phyloP scores from a whole-genome alignment of 2,329 filamentous ascomycete genomes.

The Stemphylium lycopersici region DNA sequence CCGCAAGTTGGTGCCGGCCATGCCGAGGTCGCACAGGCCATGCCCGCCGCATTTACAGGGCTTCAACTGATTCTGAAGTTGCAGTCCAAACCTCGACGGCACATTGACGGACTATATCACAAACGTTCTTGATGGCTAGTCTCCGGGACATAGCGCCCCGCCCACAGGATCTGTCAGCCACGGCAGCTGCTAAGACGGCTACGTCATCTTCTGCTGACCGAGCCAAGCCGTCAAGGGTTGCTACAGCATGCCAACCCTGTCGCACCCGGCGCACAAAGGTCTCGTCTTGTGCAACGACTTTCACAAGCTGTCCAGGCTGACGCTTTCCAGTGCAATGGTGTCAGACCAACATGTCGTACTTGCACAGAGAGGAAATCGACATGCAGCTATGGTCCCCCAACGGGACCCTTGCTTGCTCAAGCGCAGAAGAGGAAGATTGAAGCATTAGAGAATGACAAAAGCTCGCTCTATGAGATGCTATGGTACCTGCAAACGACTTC shows the following conservation, averaged over 20 bases:
- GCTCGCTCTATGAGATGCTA: constrained; percentile 18
- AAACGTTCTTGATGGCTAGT: not conserved
- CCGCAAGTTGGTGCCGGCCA: not conserved
- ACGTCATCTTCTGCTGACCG: not conserved
- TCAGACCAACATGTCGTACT: constrained; percentile 10
- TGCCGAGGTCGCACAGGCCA: not conserved
- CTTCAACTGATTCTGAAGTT: not conserved
- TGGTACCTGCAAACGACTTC: constrained; percentile 24
- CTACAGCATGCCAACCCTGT: constrained; percentile 10
- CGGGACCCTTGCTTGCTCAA: constrained; percentile 9
- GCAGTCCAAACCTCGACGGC: not conserved
- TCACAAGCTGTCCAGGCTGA: not conserved
- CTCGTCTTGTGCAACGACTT: not conserved
- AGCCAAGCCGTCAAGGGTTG: constrained; percentile 1
- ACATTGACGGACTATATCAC: not conserved
- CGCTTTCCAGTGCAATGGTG: constrained; percentile 11
- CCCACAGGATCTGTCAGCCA: not conserved
- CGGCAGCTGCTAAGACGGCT: not conserved
- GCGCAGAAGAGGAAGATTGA: constrained; percentile 14
- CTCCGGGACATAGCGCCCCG: constrained; percentile 10
- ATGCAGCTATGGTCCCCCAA: constrained; percentile 8
- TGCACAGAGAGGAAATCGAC: constrained; percentile 2
- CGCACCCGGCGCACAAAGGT: constrained; percentile 14
- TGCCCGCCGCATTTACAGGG: not conserved
- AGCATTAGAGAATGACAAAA: constrained; percentile 13